Base-by-base conservation (phyloP, 805 yeast species). In the Starmerella scarabaei region DNA sequence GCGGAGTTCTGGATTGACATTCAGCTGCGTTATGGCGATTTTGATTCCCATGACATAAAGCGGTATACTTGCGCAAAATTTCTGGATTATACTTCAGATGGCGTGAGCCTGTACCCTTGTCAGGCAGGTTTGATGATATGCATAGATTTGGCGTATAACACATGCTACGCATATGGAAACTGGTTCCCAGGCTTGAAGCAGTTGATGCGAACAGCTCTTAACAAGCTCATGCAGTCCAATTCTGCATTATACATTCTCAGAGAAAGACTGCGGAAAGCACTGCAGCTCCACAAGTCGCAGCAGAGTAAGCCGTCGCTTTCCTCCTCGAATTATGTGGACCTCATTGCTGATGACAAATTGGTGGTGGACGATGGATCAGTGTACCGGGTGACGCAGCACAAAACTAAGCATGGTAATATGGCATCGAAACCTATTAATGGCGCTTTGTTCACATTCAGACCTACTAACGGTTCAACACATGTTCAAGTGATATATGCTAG, bases 121-220 rank as follows among this genome's bases (percentile, higher is more conserved):
- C 83, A 94, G 2, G 82, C 95, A 0, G 99, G 99, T 46, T 69
- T 82, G 9, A 73, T 91, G 69, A 70, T 91, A 36, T 94, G 93
- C 31, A 71, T 91, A 45, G 99, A 91, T 60, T 65, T 91, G 49
- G 94, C 97, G 0, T 91, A 91, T 58, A 91, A 91, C 59, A 82
- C 85, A 79, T 86, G 80, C 56, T 96, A 85, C 59, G 86, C 94
- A 0, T 91, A 84, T 60, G 99, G 99, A 24, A 84, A 83, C 53
- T 91, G 98, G 98, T 81, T 91, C 63, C 88, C 93, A 2, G 97
- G 97, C 1, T 63, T 88, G 61, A 91, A 91, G 59, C 84, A 84
- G 3, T 65, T 91, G 53, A 66, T 91, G 65, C 93, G 82, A 54
- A 83, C 78, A 53, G 93, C 96, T 12, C 77, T 91, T 94, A 71